Conservation (phyloP, 192 early-diverging fungal species). For the Mortierella hygrophila region DNA sequence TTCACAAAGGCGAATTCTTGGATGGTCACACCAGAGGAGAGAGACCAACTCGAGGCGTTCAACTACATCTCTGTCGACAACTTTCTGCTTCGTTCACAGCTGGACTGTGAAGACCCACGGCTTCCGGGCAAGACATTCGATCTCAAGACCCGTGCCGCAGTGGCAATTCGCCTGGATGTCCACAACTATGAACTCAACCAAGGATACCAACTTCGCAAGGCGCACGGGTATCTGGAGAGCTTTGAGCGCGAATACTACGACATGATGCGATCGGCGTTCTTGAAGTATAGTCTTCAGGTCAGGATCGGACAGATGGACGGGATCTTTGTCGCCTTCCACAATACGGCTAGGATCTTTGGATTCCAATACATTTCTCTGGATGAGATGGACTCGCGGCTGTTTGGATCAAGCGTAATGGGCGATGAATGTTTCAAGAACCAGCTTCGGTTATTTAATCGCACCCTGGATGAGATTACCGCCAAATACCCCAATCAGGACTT, state of each 20-base stretch:
- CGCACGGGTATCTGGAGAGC: conserved; percentile 77
- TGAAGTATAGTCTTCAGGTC: conserved; percentile 94
- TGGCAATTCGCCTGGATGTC: conserved; percentile 86
- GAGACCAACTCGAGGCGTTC: conserved; percentile 72
- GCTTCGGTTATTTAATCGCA: conserved; percentile 70
- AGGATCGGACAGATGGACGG: conserved; percentile 97
- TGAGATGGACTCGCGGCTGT: conserved; percentile 86
- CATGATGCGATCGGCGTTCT: conserved; percentile 90
- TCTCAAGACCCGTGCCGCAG: conserved; percentile 89
- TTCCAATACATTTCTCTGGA: conserved; percentile 91
- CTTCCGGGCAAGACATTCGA: conserved; percentile 90
- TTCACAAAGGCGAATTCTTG: conserved; percentile 72
- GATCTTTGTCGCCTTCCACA: conserved; percentile 93
- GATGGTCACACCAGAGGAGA: conserved; percentile 50
- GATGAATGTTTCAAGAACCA: conserved; percentile 77
- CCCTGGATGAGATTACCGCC: conserved; percentile 72
- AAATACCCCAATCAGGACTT: conserved; percentile 68
- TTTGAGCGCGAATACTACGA: conserved; percentile 96
- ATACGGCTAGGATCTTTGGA: conserved; percentile 90
- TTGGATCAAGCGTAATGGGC: conserved; percentile 76
- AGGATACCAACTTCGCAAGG: conserved; percentile 78
- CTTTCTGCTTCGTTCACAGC: conserved; percentile 89
- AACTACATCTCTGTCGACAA: conserved; percentile 74
- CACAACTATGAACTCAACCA: conserved; percentile 76
- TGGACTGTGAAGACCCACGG: conserved; percentile 85